Conservation (phyloP, 1,284 basidiomycete genomes). For the Coniophora puteana region DNA sequence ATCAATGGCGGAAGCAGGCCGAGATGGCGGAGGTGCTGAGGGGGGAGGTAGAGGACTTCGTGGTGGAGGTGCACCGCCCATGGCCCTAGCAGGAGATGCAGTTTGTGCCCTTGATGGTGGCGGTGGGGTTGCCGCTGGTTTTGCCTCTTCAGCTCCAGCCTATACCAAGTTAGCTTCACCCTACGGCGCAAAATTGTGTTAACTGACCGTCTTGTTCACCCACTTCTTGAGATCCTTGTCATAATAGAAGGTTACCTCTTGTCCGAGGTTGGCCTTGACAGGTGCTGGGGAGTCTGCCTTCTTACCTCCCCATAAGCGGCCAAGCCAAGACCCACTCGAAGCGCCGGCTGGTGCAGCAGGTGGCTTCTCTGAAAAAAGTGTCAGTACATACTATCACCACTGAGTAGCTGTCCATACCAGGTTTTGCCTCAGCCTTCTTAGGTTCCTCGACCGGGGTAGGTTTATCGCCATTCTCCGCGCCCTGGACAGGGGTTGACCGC, state of each 20-base stretch:
- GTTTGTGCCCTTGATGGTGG: slow-evolving; percentile 68
- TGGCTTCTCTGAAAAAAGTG: slow-evolving; percentile 23
- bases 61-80: slow-evolving; percentile 29
- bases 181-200: not conserved
- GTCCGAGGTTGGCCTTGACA: slow-evolving; percentile 89
- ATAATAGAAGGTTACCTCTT: slow-evolving; percentile 90
- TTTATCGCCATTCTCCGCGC: slow-evolving; percentile 22
- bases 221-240: slow-evolving; percentile 94
- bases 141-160: slow-evolving; percentile 47
- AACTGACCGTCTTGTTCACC: slow-evolving; percentile 89
- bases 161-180: slow-evolving; percentile 25
- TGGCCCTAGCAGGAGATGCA: slow-evolving; percentile 62
- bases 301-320: slow-evolving; percentile 74
- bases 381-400: not conserved
- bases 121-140: slow-evolving; percentile 42
- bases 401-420: slow-evolving; percentile 11
- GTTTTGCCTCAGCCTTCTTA: slow-evolving; percentile 19
- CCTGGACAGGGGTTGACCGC: slow-evolving; percentile 31
- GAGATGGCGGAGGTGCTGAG: slow-evolving; percentile 44
- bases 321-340: slow-evolving; percentile 70
- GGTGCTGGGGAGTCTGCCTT: slow-evolving; percentile 61
- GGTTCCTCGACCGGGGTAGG: slow-evolving; percentile 10
- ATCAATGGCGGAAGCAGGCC: slow-evolving; percentile 63
- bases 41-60: slow-evolving; percentile 14
- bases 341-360: slow-evolving; percentile 24